phyloP scores from a whole-genome alignment of 179 eudicot species.

The Heliamphora pulchella region DNA sequence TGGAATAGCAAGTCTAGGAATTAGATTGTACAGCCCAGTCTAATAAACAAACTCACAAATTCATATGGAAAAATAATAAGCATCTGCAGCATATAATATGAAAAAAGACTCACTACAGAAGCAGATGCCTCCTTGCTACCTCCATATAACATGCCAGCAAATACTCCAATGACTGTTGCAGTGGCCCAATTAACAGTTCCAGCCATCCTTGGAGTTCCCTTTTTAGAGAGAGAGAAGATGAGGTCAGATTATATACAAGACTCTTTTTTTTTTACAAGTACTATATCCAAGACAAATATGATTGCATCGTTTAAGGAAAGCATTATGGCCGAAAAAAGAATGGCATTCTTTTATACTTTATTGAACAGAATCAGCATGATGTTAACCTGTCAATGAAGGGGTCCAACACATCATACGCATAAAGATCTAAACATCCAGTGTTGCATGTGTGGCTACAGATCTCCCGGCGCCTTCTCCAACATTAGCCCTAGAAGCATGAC shows the following conservation, averaged over 20 bases:
- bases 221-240: not conserved
- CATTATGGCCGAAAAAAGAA: constrained; percentile 10
- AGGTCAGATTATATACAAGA: not conserved
- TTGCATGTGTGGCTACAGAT: not conserved
- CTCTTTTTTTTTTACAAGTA: no score
- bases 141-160: constrained; percentile 92
- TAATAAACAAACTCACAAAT: not conserved
- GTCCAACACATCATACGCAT: not conserved
- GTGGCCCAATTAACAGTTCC: constrained; percentile 94
- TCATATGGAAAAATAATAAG: not conserved
- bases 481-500: no score
- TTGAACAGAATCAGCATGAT: not conserved
- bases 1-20: not conserved
- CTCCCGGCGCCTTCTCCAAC: no score
- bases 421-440: not conserved
- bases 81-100: not conserved
- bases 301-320: not conserved
- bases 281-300: not conserved
- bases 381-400: not conserved
- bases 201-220: constrained; percentile 39
- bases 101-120: constrained; percentile 64
- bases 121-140: constrained; percentile 98
- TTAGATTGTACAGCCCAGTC: not conserved
- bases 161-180: constrained; percentile 79
- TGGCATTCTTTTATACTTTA: not conserved